Conservation (phyloP, 2,329 filamentous ascomycete species). For the Fonsecaea erecta region DNA sequence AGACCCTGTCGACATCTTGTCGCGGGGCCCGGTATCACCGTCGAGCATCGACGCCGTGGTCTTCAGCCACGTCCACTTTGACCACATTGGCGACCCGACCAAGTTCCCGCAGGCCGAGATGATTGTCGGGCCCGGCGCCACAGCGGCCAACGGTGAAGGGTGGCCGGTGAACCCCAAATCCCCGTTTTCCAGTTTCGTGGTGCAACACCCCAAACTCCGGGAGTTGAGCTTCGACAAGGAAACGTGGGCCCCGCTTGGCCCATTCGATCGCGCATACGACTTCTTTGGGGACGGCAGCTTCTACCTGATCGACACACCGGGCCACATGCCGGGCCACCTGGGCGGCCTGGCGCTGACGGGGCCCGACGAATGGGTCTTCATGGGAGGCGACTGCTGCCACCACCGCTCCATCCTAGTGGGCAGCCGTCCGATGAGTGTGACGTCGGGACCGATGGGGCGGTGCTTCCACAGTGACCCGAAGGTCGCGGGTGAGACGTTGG, state of each 20-base stretch:
- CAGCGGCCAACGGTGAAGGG: conserved; percentile 52
- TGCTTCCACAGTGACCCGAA: conserved; percentile 38
- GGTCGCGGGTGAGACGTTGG: conserved; percentile 35
- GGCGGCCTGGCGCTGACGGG: conserved; percentile 33
- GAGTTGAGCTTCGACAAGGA: conserved; percentile 43
- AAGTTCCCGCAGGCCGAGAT: conserved; percentile 55
- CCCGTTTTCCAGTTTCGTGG: background rate
- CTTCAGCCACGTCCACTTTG: conserved; percentile 38
- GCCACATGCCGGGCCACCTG: conserved; percentile 39
- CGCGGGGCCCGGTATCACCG: conserved; percentile 17
- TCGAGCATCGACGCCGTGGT: conserved; percentile 27
- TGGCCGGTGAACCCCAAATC: conserved; percentile 48
- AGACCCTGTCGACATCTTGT: conserved; percentile 26
- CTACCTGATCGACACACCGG: conserved; percentile 55
- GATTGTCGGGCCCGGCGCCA: conserved; percentile 60
- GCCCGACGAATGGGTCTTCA: conserved; percentile 52
- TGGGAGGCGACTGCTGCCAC: conserved; percentile 57
- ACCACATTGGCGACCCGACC: conserved; percentile 59
- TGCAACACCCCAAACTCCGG: conserved; percentile 43
- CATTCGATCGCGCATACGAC: conserved; percentile 44
- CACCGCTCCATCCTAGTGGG: conserved; percentile 13
- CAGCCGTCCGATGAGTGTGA: conserved; percentile 18
- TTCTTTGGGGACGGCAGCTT: conserved; percentile 63
- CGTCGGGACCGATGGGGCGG: conserved; percentile 8
- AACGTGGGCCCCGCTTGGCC: conserved; percentile 44